Base-by-base conservation (phyloP, 768 basidiomycete species). In the Fomitopsis serialis region DNA sequence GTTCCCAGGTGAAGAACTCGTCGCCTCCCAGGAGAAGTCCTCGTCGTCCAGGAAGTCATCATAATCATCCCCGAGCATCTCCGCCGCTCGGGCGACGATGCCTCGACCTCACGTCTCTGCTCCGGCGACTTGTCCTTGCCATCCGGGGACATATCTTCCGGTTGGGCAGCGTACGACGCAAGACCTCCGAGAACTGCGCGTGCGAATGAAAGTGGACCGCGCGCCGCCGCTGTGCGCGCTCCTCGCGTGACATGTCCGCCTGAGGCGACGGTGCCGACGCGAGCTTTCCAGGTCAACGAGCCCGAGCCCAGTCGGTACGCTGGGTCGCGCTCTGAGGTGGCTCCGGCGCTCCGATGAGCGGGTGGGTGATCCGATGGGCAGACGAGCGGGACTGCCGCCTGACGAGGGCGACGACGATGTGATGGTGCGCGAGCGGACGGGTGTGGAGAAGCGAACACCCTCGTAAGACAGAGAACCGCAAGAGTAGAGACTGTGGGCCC, bases 191-290 rank as follows among this genome's bases (percentile, higher is more conserved):
- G 29, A 34, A 52, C 21, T 45, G 50, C 17, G 27, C 42, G 21
- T 52, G 50, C 19, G 50, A 34, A 15, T 44, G 27, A 42, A 52
- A 52, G 43, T 44, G 42, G 6, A 52, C 42, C 7, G 50, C 50
- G 27, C 35, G 50, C 23, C 50, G 50, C 29, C 43, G 22, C 6
- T 37, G 50, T 17, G 50, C 50, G 13, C 50, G 50, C 22, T 52
- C 50, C 50, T 44, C 42, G 25, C 43, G 42, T 13, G 50, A 35
- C 21, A 19, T 27, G 27, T 45, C 43, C 17, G 50, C 24, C 8
- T 35, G 50, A 3, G 42, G 43, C 8, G 50, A 52, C 11, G 50
- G 43, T 9, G 50, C 50, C 7, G 25, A 11, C 8, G 50, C 43
- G 21, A 44, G 50, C 29, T 35, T 35, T 44, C 50, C 6, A 52